Base-by-base conservation (phyloP, 768 basidiomycete genomes). In the Lentinula sp. region DNA sequence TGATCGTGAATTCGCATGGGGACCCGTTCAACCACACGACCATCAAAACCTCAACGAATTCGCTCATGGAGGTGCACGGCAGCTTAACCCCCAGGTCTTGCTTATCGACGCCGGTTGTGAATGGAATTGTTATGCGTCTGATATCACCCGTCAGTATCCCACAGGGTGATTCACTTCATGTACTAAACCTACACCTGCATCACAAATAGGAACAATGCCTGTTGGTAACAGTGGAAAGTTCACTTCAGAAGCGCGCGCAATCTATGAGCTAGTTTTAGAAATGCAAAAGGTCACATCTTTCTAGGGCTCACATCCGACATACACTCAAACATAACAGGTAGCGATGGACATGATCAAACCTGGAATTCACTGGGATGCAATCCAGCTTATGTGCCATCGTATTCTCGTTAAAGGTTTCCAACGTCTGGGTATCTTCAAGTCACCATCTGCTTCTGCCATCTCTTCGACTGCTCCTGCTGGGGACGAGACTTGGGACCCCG, bases 41-140 rank as follows among this genome's bases (percentile, higher is more conserved):
- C 82, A 83, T 57, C 65, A 77, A 23, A 87, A 91, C 69, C 72
- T 70, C 18, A 76, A 78, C 40, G 73, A 73, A 0, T 71, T 89
- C 35, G 74, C 78, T 3, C 75, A 78, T 42, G 72, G 70, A 7
- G 69, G 75, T 11, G 64, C 72, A 8, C 78, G 75, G 55, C 70
- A 79, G 15, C 65, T 88, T 53, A 65, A 74, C 35, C 86, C 88
- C 0, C 86, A 91, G 70, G 89, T 96, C 6, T 78, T 96, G 4
- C 82, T 96, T 35, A 95, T 96, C 63, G 96, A 98, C 66, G 96
- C 96, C 0, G 95, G 95, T 0, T 95, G 95, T 68, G 96, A 98
- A 74, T 95, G 85, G 86, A 65, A 71, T 57, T 72, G 73, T 64
- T 78, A 79, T 51, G 75, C 80, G 1, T 76, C 77, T 15, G 78